phyloP scores from a whole-genome alignment of 176 grass and related monocot genomes.

The Musa acuminata region DNA sequence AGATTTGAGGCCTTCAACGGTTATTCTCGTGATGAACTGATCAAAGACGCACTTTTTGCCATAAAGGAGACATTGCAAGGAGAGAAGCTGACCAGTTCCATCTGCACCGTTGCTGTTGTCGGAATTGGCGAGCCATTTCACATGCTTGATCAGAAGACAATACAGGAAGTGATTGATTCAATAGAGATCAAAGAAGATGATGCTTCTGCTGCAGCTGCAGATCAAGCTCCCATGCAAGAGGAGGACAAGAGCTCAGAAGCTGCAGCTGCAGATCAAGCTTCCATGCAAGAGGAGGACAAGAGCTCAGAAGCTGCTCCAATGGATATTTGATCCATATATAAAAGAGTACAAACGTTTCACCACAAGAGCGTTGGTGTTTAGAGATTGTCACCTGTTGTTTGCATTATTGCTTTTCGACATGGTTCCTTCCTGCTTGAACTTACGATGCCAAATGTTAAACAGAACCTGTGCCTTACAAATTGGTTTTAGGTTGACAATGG shows the following conservation, averaged over 20 bases:
- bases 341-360: neutral
- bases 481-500: neutral
- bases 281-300: slow-evolving; percentile 47
- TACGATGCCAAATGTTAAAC: neutral
- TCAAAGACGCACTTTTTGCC: slow-evolving; percentile 79
- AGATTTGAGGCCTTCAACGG: slow-evolving; percentile 44
- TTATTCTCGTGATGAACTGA: slow-evolving; percentile 64
- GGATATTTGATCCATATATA: slow-evolving; percentile 47
- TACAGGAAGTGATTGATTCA: slow-evolving; percentile 73
- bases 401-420: neutral
- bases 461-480: neutral
- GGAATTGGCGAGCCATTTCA: slow-evolving; percentile 64
- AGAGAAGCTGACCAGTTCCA: slow-evolving; percentile 71
- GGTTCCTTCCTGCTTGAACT: neutral
- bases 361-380: neutral
- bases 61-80: slow-evolving; percentile 94
- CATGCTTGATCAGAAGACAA: slow-evolving; percentile 41
- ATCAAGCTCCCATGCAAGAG: slow-evolving; percentile 44
- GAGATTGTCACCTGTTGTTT: neutral
- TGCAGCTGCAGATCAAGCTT: slow-evolving; percentile 26
- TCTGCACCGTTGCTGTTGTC: slow-evolving; percentile 77
- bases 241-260: slow-evolving; percentile 39
- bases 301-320: slow-evolving; percentile 44
- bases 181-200: slow-evolving; percentile 52
- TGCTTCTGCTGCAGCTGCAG: neutral